Evolutionary conservation across 352 stramenopile species (phyloP), one percentile per base, ranked within the genome.

Genomic region (Globisporangium uncinulatum): DNA sequence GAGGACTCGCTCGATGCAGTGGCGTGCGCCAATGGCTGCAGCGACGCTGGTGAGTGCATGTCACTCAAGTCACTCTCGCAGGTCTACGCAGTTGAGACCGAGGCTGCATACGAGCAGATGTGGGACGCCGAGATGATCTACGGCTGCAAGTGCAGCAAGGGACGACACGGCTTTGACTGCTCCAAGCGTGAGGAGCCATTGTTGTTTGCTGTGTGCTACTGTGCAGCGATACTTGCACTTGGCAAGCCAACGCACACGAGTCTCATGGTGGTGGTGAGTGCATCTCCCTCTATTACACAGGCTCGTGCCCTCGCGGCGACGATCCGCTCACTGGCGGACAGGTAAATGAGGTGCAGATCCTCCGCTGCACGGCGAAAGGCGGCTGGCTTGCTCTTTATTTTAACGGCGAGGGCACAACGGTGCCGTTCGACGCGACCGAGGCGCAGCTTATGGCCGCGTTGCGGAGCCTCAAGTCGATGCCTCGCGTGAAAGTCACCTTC

Each of bases 141-240:
- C 51, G 90, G 89, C 1, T 98, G 92, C 67, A 69, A 86, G 15
- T 98, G 92, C 60, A 79, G 91, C 17, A 75, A 75, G 41, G 89
- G 87, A 1, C 92, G 69, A 19, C 67, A 80, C 31, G 88, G 79
- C 36, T 93, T 81, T 57, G 89, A 97, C 60, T 97, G 90, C 76
- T 89, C 79, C 0, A 69, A 79, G 46, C 60, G 82, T 83, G 68
- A 42, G 62, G 13, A 32, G 57, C 10, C 4, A 17, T 34, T 15
- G 6, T 20, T 19, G 6, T 48, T 49, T 17, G 10, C 4, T 13
- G 39, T 13, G 37, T 52, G 31, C 8, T 7, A 42, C 8, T 7
- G 9, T 39, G 9, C 14, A 2, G 3, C 9, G 2, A 32, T 20
- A 21, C 45, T 4, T 6, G 11, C 41, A 37, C 34, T 21, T 32